Evolutionary conservation across 140 eudicot genomes (phyloP).

Genomic region (Cichorium intybus): DNA sequence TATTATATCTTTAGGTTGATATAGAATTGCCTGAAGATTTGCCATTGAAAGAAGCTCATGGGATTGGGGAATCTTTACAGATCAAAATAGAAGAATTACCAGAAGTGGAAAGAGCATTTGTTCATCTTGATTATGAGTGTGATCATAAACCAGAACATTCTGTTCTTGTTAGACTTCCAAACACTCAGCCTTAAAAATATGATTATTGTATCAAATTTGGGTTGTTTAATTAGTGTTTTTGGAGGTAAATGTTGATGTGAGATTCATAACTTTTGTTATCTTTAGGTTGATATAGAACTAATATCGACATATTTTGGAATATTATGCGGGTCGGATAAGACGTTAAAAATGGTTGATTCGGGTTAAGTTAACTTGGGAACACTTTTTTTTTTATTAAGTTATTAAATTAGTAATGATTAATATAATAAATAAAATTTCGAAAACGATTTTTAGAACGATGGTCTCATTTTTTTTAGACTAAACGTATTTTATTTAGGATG

Average conservation of each 20-base stretch:
- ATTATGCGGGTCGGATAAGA: too few species aligned
- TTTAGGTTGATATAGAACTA: not conserved
- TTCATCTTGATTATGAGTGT: conserved; percentile 94
- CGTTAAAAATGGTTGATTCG: too few species aligned
- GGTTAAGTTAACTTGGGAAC: too few species aligned
- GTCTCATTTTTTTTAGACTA: too few species aligned
- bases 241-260: conserved; percentile 9
- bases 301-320: not conserved
- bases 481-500: too few species aligned
- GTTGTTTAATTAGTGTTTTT: conserved; percentile 1
- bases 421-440: too few species aligned
- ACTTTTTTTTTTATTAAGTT: too few species aligned
- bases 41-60: conserved; percentile 86
- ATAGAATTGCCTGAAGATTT: conserved; percentile 89
- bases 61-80: conserved; percentile 82
- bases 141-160: conserved; percentile 98
- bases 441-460: too few species aligned
- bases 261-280: conserved; percentile 1
- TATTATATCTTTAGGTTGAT: conserved; percentile 68
- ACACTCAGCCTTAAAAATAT: conserved; percentile 51
- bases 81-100: conserved; percentile 80
- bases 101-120: conserved; percentile 96
- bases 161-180: conserved; percentile 73
- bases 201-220: conserved; percentile 2
- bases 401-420: too few species aligned